Percentiles rank a stretch among this genome's conserved stretches.
Evolutionary conservation across 1,284 basidiomycete genomes (phyloP).

Genomic region (Trametes hirsuta): DNA sequence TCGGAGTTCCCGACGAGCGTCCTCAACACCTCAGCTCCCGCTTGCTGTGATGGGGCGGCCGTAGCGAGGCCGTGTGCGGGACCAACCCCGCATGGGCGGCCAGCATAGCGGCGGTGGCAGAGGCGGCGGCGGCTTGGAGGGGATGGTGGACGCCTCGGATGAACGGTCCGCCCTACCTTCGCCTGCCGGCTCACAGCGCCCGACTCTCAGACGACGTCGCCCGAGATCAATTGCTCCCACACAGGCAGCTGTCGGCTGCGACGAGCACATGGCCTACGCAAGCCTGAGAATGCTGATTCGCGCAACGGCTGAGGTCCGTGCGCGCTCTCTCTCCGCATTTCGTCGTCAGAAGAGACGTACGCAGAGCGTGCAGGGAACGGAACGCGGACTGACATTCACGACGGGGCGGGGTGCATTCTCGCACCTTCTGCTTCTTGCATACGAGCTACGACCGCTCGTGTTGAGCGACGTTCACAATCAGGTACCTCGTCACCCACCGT

Average conservation of each 20-base stretch:
- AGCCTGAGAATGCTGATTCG: slow-evolving; percentile 18
- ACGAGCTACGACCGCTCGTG: neutral
- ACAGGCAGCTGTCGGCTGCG: slow-evolving; percentile 16
- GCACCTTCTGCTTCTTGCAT: neutral
- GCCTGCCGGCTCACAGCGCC: slow-evolving; percentile 7
- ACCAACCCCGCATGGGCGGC: neutral
- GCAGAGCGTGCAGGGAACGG: neutral
- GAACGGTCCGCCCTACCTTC: slow-evolving; percentile 8
- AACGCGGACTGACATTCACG: neutral
- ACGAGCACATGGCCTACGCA: slow-evolving; percentile 17
- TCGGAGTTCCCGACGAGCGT: slow-evolving; percentile 6
- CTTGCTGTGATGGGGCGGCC: slow-evolving; percentile 6
- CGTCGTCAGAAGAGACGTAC: slow-evolving; percentile 2
- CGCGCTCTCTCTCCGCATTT: neutral
- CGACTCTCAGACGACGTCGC: slow-evolving; percentile 1
- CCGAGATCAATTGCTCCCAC: slow-evolving; percentile 16
- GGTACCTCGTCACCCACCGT: neutral
- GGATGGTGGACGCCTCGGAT: slow-evolving; percentile 1
- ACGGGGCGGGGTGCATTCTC: neutral
- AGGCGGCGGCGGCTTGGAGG: slow-evolving; percentile 1
- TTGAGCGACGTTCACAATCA: neutral
- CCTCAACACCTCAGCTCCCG: neutral
- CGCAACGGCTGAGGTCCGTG: neutral
- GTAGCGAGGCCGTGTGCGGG: neutral
- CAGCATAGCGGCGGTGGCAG: neutral